phyloP scores from a whole-genome alignment of 2,329 filamentous ascomycete genomes.

The Pseudofabraea citricarpa region DNA sequence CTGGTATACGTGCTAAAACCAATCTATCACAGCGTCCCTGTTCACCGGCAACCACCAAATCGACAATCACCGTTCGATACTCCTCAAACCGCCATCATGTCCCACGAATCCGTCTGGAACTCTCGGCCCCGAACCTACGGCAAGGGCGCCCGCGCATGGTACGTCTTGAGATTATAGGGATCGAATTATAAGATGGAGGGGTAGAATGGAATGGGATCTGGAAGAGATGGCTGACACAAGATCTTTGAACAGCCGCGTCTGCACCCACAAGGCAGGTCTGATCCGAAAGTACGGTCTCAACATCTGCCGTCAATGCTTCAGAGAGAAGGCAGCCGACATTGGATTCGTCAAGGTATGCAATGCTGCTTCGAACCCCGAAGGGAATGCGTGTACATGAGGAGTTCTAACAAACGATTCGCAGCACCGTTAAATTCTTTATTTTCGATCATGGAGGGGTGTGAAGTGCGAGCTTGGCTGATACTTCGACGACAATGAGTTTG shows the following conservation, averaged over 20 bases:
- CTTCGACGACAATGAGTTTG: background rate
- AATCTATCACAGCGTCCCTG: background rate
- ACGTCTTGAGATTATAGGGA: slow-evolving; percentile 39
- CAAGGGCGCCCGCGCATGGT: slow-evolving; percentile 94
- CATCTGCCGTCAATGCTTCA: slow-evolving; percentile 77
- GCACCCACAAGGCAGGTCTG: slow-evolving; percentile 96
- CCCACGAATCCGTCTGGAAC: slow-evolving; percentile 98
- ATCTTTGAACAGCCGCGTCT: slow-evolving; percentile 62
- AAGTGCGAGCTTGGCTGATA: background rate
- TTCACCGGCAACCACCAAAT: background rate
- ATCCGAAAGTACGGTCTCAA: slow-evolving; percentile 99
- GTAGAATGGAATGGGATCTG: slow-evolving; percentile 6
- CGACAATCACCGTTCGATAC: slow-evolving; percentile 1
- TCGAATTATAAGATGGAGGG: slow-evolving; percentile 15
- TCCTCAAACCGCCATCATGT: slow-evolving; percentile 50
- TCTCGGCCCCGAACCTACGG: slow-evolving; percentile 95
- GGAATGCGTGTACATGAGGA: background rate
- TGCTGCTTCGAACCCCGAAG: background rate
- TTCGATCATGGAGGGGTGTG: background rate
- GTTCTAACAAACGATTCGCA: background rate
- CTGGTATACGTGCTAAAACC: too few relatives aligned
- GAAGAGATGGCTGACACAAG: slow-evolving; percentile 16
- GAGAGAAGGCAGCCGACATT: slow-evolving; percentile 68
- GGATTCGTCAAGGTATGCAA: slow-evolving; percentile 63
- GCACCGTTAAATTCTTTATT: background rate